Evolutionary conservation across 2,329 filamentous ascomycete genomes (phyloP).

Genomic region (Penicillium oxalicum): DNA sequence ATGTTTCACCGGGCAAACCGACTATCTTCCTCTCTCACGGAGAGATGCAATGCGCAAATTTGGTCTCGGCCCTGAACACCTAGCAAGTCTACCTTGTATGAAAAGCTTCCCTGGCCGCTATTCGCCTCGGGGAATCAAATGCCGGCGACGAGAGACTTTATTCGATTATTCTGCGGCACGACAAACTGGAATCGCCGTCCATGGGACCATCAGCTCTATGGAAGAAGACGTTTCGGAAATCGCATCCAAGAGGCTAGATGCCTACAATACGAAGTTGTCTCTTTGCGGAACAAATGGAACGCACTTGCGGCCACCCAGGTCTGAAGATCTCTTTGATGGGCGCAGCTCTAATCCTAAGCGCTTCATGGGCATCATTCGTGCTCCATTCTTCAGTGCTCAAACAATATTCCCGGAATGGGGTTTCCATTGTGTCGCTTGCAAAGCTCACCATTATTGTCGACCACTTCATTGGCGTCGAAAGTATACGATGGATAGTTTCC

Average conservation of each 20-base stretch:
- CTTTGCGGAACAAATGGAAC: not conserved
- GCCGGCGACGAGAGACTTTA: constrained; percentile 3
- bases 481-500: constrained; percentile 9
- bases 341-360: constrained; percentile 10
- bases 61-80: constrained; percentile 3
- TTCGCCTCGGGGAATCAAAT: constrained; percentile 9
- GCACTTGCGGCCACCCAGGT: constrained; percentile 6
- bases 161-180: constrained; percentile 9
- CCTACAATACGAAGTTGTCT: constrained; percentile 2
- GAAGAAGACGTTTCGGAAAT: constrained; percentile 4
- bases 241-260: constrained; percentile 1
- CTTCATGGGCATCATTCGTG: constrained; percentile 15
- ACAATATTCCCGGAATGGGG: constrained; percentile 11
- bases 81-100: constrained; percentile 7
- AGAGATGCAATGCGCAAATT: constrained; percentile 10
- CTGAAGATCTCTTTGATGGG: constrained; percentile 10
- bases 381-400: constrained; percentile 5
- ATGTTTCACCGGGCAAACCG: constrained; percentile 28
- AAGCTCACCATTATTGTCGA: constrained; percentile 10
- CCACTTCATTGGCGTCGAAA: constrained; percentile 15
- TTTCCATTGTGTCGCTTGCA: constrained; percentile 13
- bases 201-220: constrained; percentile 8
- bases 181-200: constrained; percentile 7
- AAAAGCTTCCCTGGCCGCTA: constrained; percentile 12
- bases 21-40: constrained; percentile 28